Base-by-base conservation (phyloP, 2,329 filamentous ascomycete genomes). In the Colletotrichum cordylinicola region DNA sequence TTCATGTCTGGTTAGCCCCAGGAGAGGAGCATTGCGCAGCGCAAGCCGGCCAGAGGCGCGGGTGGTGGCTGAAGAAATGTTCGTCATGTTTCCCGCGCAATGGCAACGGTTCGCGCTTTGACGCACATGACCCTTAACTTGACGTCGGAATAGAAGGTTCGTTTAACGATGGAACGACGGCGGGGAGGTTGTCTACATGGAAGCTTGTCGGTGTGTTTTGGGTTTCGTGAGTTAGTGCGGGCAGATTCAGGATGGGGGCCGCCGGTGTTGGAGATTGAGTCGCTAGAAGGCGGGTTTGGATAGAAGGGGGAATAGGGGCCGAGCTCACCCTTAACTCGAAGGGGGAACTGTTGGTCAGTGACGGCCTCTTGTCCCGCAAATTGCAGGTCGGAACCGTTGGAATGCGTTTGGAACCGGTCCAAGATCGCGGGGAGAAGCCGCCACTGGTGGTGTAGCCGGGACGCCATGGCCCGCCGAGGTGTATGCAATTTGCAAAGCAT, bases 251-350 rank as follows among this genome's bases (percentile, higher is more conserved):
- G 10, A 67, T 29, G 73, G 62, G 39, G 70, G 73, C 68, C 56
- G 43, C 70, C 73, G 48, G 73, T 72, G 69, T 75, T 72, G 73
- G 73, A 75, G 64, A 75, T 72, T 68, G 33, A 75, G 62, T 74
- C 62, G 62, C 56, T 52, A 27, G 33, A 56, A 48, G 39, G 55
- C 43, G 33, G 62, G 27, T 58, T 72, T 67, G 56, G 24, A 52
- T 67, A 13, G 39, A 72, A 68, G 31, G 27, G 73, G 62, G 69
- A 67, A 64, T 72, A 62, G 62, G 52, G 68, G 69, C 62, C 68
- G 62, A 72, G 69, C 39, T 18, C 62, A 18, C 55, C 33, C 39
- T 56, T 61, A 21, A 33, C 60, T 31, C 55, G 66, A 43, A 61
- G 12, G 24, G 69, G 61, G 60, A 74, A 72, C 67, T 71, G 72